Percentiles rank a stretch among this genome's conserved stretches.
These are phyloP conservation scores for Trapa bicornis DNA, from an alignment of 345 rosid species.

Conservation along the genomic window DNA sequence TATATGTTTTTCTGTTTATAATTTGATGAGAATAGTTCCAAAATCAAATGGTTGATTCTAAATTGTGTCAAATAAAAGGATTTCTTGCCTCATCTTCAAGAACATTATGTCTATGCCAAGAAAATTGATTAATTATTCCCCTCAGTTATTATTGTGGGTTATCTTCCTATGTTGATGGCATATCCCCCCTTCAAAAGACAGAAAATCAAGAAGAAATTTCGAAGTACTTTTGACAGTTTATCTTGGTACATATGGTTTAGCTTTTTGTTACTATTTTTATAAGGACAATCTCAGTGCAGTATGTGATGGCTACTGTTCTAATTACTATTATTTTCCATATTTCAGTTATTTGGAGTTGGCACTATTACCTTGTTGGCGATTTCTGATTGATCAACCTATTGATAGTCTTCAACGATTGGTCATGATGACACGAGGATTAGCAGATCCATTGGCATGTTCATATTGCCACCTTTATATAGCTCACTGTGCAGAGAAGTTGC, in stretches of 20 bases:
- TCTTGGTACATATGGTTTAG: not conserved
- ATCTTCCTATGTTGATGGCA: not conserved
- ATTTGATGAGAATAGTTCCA: not conserved
- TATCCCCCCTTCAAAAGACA: not conserved
- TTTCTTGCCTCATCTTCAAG: not conserved
- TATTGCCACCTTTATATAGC: constrained; percentile 73
- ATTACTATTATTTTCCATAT: not conserved
- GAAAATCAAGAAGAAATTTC: not conserved
- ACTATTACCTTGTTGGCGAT: constrained; percentile 80
- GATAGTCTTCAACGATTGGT: constrained; percentile 54
- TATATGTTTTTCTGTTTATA: not conserved
- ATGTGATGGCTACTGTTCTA: not conserved
- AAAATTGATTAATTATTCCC: not conserved
- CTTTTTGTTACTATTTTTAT: constrained; percentile 1
- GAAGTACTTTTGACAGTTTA: not conserved
- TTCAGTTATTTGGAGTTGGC: constrained; percentile 83
- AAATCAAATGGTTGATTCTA: not conserved
- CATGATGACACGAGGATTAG: constrained; percentile 77
- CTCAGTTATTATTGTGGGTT: not conserved
- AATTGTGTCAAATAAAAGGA: not conserved
- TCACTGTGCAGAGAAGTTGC: constrained; percentile 55
- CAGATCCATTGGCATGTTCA: constrained; percentile 71
- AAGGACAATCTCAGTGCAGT: not conserved
- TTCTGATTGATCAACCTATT: constrained; percentile 41
- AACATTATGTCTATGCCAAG: not conserved